Evolutionary conservation across 768 basidiomycete genomes (phyloP).

Genomic region (Suillus weaverae): DNA sequence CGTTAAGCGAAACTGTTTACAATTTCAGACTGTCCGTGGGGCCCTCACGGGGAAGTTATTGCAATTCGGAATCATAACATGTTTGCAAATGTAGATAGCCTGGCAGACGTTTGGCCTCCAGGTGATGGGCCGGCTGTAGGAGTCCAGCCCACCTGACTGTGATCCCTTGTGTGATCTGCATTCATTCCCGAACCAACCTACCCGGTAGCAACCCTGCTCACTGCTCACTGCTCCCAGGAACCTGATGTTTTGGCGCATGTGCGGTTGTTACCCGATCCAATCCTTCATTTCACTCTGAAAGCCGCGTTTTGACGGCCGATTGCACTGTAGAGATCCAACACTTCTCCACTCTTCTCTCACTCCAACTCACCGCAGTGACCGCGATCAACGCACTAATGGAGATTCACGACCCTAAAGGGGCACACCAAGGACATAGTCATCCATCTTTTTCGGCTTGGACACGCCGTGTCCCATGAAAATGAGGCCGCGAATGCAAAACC

Average conservation of each 20-base stretch:
- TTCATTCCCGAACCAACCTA: conserved; percentile 32
- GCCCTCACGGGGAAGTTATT: conserved; percentile 17
- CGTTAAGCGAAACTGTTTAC: conserved; percentile 40
- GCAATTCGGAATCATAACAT: conserved; percentile 15
- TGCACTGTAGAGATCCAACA: background rate
- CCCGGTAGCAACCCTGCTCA: conserved; percentile 16
- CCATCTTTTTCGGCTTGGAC: conserved; percentile 21
- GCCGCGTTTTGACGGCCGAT: conserved; percentile 19
- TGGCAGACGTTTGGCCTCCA: conserved; percentile 8
- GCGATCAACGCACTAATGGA: conserved; percentile 30
- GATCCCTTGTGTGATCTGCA: conserved; percentile 27
- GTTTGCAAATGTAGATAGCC: background rate
- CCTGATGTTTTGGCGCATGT: conserved; percentile 7
- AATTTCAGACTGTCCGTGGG: conserved; percentile 34
- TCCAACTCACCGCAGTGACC: conserved; percentile 47
- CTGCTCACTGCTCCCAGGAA: conserved; percentile 32
- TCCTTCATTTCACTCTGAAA: conserved; percentile 15
- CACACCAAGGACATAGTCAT: conserved; percentile 34
- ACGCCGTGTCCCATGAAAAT: conserved; percentile 29
- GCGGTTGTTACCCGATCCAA: conserved; percentile 1
- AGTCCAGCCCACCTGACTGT: background rate
- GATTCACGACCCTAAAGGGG: conserved; percentile 41
- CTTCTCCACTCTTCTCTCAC: conserved; percentile 30
- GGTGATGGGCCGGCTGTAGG: conserved; percentile 3
- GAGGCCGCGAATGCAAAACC: conserved; percentile 25